phyloP scores from a whole-genome alignment of 2,329 filamentous ascomycete species.

The Phialophora chinensis region DNA sequence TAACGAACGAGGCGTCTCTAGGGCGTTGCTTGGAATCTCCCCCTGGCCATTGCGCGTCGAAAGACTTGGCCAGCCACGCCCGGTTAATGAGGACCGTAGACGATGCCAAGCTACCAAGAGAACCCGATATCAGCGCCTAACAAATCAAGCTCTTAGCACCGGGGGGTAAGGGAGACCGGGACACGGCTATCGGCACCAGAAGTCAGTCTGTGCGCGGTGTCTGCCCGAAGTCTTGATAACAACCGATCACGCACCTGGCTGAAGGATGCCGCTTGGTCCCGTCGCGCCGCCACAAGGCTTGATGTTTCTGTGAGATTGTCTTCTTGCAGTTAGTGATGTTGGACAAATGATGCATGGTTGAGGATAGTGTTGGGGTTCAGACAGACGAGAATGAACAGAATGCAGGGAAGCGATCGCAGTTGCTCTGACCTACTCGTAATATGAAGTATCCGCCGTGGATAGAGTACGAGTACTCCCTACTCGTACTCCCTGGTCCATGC shows the following conservation, averaged over 20 bases:
- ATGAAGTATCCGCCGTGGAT: too few relatives aligned
- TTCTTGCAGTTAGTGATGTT: too few relatives aligned
- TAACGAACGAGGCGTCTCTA: neutral
- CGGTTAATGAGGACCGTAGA: neutral
- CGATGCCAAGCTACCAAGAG: neutral
- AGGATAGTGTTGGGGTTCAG: too few relatives aligned
- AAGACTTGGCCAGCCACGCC: too few relatives aligned
- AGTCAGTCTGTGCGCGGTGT: neutral
- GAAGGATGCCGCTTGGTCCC: neutral
- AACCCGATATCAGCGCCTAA: neutral
- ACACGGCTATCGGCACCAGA: neutral
- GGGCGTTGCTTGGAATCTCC: neutral
- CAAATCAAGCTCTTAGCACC: neutral
- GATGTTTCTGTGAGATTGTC: neutral
- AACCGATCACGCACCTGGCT: neutral
- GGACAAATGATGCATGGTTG: too few relatives aligned
- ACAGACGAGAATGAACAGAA: too few relatives aligned
- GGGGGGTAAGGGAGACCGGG: too few relatives aligned
- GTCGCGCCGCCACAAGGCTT: neutral
- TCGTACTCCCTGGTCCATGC: too few relatives aligned
- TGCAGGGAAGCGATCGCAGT: too few relatives aligned
- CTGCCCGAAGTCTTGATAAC: neutral
- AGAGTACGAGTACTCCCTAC: too few relatives aligned
- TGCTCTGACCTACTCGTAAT: too few relatives aligned
- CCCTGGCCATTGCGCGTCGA: neutral